These are phyloP conservation scores for Cicer yamashitae DNA, from an alignment of 306 rosid species.

Conservation along the genomic window DNA sequence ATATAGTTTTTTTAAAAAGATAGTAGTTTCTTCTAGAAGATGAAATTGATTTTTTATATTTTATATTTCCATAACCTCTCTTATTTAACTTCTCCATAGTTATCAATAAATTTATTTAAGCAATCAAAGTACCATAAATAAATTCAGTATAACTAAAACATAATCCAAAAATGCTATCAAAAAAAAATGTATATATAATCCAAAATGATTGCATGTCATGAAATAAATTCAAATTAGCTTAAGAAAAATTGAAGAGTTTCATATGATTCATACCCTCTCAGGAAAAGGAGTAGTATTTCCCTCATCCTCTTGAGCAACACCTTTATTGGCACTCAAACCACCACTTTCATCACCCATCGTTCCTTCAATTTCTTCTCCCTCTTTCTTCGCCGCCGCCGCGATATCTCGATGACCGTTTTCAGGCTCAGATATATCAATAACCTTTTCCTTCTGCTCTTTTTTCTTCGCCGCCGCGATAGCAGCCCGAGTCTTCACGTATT, in stretches of 20 bases:
- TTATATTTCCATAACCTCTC: neutral
- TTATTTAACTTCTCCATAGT: neutral
- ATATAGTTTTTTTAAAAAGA: neutral
- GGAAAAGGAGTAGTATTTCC: slow-evolving; percentile 88
- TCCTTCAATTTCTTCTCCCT: slow-evolving; percentile 42
- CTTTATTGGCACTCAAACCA: slow-evolving; percentile 88
- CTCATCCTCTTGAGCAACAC: slow-evolving; percentile 77
- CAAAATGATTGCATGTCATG: neutral
- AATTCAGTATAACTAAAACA: neutral
- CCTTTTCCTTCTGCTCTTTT: slow-evolving; percentile 47
- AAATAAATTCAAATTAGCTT: neutral
- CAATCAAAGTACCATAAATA: neutral
- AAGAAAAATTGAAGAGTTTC: neutral
- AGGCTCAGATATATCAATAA: slow-evolving; percentile 65
- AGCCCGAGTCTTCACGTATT: slow-evolving; percentile 81
- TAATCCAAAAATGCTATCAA: neutral
- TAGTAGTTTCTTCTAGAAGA: neutral
- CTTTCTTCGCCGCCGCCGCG: slow-evolving; percentile 18
- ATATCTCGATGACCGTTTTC: slow-evolving; percentile 41
- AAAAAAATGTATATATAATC: neutral
- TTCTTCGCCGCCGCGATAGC: slow-evolving; percentile 68
- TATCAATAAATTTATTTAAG: neutral
- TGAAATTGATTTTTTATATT: neutral
- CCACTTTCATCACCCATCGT: slow-evolving; percentile 89
- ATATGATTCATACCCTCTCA: slow-evolving; percentile 61